Evolutionary conservation across 345 rosid species (phyloP).

Genomic region (Corymbia maculata): DNA sequence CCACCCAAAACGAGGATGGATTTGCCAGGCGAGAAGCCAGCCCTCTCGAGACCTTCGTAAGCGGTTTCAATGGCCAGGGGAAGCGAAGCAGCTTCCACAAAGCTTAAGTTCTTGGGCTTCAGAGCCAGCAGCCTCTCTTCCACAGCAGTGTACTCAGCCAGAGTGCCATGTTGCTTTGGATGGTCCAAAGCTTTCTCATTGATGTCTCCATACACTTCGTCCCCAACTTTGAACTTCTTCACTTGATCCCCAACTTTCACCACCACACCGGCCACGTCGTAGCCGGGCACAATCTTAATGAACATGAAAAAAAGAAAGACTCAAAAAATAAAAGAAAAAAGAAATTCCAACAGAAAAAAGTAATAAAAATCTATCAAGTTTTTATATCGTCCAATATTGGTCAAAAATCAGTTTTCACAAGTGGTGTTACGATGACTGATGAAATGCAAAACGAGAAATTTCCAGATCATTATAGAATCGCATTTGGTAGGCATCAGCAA

Average conservation of each 20-base stretch:
- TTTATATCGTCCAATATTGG: neutral
- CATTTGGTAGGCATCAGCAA: neutral
- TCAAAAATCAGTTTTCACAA: neutral
- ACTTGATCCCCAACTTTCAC: constrained; percentile 60
- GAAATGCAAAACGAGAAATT: neutral
- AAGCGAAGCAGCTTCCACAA: constrained; percentile 58
- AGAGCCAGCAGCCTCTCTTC: constrained; percentile 11
- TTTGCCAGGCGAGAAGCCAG: constrained; percentile 58
- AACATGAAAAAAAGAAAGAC: neutral
- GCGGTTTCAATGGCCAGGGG: constrained; percentile 86
- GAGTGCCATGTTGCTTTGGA: constrained; percentile 68
- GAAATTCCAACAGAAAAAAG: neutral
- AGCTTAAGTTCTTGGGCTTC: constrained; percentile 2
- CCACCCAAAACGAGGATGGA: constrained; percentile 82
- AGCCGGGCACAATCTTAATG: neutral
- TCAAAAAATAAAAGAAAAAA: neutral
- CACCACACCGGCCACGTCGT: constrained; percentile 78
- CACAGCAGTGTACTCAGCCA: constrained; percentile 73
- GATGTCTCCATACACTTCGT: neutral
- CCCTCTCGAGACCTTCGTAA: constrained; percentile 62
- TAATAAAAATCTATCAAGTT: neutral
- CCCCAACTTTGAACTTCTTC: constrained; percentile 13
- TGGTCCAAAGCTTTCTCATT: constrained; percentile 60
- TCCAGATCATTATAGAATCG: neutral
- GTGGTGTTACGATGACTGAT: neutral